phyloP scores from a whole-genome alignment of 2,329 filamentous ascomycete genomes.

The Harringtonia lauricola region DNA sequence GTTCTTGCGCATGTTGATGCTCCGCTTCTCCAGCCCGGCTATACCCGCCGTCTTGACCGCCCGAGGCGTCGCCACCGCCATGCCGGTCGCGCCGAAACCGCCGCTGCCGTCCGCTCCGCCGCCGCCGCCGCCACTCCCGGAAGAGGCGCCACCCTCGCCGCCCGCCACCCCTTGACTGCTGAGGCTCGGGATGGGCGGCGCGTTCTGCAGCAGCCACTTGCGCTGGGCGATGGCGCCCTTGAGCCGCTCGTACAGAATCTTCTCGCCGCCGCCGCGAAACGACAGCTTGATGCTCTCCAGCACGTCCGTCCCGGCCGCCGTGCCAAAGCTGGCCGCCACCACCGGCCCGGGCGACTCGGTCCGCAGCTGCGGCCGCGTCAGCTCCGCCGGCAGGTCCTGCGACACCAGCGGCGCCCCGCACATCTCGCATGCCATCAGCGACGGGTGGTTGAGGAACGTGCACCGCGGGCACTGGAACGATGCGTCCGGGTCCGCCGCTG shows the following conservation, averaged over 20 bases:
- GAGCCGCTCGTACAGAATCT: constrained; percentile 79
- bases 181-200: constrained; percentile 71
- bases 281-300: constrained; percentile 80
- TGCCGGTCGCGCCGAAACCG: constrained; percentile 1
- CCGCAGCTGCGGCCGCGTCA: constrained; percentile 33
- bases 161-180: constrained; percentile 18
- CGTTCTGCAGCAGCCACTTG: constrained; percentile 88
- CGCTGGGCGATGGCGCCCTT: constrained; percentile 83
- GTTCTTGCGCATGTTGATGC: constrained; percentile 75
- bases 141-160: not conserved
- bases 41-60: constrained; percentile 67
- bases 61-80: constrained; percentile 13
- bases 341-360: constrained; percentile 71
- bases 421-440: constrained; percentile 76
- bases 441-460: constrained; percentile 89
- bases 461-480: constrained; percentile 69
- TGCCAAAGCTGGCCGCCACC: constrained; percentile 27
- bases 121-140: not conserved
- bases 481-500: constrained; percentile 20
- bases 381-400: constrained; percentile 29
- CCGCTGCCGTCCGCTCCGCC: not conserved
- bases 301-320: constrained; percentile 33
- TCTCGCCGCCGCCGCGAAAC: constrained; percentile 80
- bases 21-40: constrained; percentile 79
- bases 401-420: constrained; percentile 68